A percentile compares a stretch with the other conserved stretches of the same genome.
Evolutionary conservation across 306 rosid genomes (phyloP).

Genomic region (Purshia tridentata): DNA sequence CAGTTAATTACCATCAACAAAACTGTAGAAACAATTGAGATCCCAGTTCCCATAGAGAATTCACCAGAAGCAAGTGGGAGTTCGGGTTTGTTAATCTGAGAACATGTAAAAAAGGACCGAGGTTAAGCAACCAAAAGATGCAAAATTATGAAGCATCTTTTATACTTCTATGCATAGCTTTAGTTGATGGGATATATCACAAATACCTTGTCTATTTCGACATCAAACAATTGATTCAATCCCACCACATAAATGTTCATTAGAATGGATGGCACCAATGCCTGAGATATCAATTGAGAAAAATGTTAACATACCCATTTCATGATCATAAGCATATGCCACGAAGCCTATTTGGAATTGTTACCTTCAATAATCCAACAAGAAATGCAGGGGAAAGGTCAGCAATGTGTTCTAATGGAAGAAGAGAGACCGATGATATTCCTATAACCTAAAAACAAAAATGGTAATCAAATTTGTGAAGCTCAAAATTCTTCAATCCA

Average conservation of each 20-base stretch:
- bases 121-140: not conserved
- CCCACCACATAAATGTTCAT: conserved; percentile 33
- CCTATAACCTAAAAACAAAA: conserved; percentile 16
- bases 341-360: not conserved
- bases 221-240: conserved; percentile 27
- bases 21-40: conserved; percentile 17
- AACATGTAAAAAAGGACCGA: not conserved
- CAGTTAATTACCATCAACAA: conserved; percentile 13
- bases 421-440: conserved; percentile 26
- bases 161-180: not conserved
- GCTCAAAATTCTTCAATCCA: not conserved
- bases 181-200: not conserved
- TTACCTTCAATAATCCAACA: conserved; percentile 23
- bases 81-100: conserved; percentile 24
- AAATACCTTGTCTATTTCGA: conserved; percentile 27
- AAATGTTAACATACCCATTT: not conserved
- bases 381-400: conserved; percentile 20
- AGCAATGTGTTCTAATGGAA: conserved; percentile 21
- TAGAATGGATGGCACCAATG: conserved; percentile 20
- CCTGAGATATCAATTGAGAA: conserved; percentile 14
- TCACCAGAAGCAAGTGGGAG: conserved; percentile 33
- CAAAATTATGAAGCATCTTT: not conserved
- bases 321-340: too few species aligned
- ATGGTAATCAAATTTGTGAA: not conserved
- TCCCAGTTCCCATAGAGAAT: conserved; percentile 25